A percentile compares a stretch with the other conserved stretches of the same genome.
These are phyloP conservation scores for Pseudogymnoascus sp. DNA, from an alignment of 2,329 filamentous ascomycete genomes.

Conservation along the genomic window DNA sequence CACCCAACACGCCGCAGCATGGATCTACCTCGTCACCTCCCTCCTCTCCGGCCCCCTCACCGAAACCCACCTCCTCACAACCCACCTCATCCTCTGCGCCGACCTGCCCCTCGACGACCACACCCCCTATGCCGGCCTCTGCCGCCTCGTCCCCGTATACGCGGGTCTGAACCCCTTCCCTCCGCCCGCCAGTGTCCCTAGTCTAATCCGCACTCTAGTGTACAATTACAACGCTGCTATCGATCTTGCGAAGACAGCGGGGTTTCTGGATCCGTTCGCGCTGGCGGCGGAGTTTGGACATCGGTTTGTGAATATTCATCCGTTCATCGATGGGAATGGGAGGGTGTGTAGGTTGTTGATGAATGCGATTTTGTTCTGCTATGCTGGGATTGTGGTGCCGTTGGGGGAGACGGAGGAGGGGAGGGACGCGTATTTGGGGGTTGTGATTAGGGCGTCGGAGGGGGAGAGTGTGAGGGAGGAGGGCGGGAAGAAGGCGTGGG, in stretches of 20 bases:
- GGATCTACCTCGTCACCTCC: constrained; percentile 16
- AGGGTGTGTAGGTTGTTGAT: constrained; percentile 33
- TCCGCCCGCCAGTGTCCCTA: constrained; percentile 16
- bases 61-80: constrained; percentile 20
- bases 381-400: constrained; percentile 18
- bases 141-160: not conserved
- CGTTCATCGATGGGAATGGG: constrained; percentile 35
- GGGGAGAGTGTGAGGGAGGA: constrained; percentile 8
- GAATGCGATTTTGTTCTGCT: constrained; percentile 31
- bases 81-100: constrained; percentile 22
- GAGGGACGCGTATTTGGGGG: constrained; percentile 16
- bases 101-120: constrained; percentile 14
- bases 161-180: constrained; percentile 17
- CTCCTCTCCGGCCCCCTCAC: constrained; percentile 16
- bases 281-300: constrained; percentile 27
- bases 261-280: constrained; percentile 20
- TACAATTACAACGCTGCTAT: constrained; percentile 18
- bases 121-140: constrained; percentile 10
- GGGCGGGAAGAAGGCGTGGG: constrained; percentile 5
- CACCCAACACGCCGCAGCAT: constrained; percentile 13
- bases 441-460: constrained; percentile 12
- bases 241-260: not conserved
- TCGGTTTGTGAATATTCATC: constrained; percentile 33
- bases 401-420: constrained; percentile 17
- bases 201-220: constrained; percentile 24